Evolutionary conservation across 306 rosid species (phyloP), one percentile per base, ranked within the genome.

Genomic region (Vigna hirtella): DNA sequence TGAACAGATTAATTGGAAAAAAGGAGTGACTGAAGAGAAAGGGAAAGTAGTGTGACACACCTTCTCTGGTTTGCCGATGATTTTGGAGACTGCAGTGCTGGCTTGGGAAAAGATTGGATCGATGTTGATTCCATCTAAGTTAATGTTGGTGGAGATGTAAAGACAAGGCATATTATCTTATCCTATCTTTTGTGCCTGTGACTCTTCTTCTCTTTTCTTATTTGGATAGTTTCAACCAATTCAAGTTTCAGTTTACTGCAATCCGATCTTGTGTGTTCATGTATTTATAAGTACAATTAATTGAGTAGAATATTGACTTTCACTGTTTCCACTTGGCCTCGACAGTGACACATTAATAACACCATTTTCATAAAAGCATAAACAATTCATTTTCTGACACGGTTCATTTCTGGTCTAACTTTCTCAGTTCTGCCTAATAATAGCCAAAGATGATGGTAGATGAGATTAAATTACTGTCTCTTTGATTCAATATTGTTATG

Each of bases 81-180:
- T 93, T 58, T 79, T 22, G 11, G 94, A 85, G 82, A 93, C 57
- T 32, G 90, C 96, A 28, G 81, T 72, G 63, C 88, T 88, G 36
- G 88, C 79, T 78, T 89, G 83, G 9, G 91, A 81, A 70, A 93
- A 93, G 85, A 93, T 87, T 68, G 94, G 84, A 83, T 87, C 88
- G 5, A 79, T 82, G 87, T 93, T 85, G 16, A 86, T 36, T 32
- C 94, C 94, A 28, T 93, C 94, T 18, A 93, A 82, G 81, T 66
- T 83, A 24, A 91, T 78, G 78, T 93, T 93, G 80, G 98, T 93
- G 49, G 94, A 79, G 86, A 93, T 74, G 83, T 93, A 93, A 57
- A 93, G 91, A 80, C 97, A 91, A 79, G 98, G 98, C 98, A 93
- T 80, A 43, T 79, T 80, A 43, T 79, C 47, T 42, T 42, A 42